phyloP scores from a whole-genome alignment of 2,329 filamentous ascomycete species.

The Periconia sp. region DNA sequence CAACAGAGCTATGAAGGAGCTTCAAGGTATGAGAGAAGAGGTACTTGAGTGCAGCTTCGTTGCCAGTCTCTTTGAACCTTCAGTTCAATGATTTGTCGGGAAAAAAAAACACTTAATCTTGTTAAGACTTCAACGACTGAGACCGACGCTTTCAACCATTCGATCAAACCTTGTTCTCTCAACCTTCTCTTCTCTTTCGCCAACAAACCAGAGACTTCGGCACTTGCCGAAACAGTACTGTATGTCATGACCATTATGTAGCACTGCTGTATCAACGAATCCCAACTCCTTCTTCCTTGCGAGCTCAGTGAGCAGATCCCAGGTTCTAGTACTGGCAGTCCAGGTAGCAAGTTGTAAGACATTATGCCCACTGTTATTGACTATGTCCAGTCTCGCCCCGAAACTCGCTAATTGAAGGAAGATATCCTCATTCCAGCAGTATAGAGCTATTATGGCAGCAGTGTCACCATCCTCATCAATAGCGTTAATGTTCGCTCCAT shows the following conservation, averaged over 20 bases:
- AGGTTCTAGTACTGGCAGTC: background rate
- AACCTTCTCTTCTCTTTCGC: background rate
- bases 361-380: background rate
- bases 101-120: no score
- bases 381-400: slow-evolving; percentile 1
- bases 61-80: no score
- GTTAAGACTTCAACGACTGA: background rate
- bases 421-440: slow-evolving; percentile 1
- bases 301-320: background rate
- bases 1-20: no score
- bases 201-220: background rate
- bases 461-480: background rate
- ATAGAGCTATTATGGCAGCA: slow-evolving; percentile 1
- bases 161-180: background rate
- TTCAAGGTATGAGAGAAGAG: no score
- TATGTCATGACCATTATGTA: slow-evolving; percentile 2
- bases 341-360: background rate
- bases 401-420: background rate
- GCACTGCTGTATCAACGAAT: background rate
- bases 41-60: no score
- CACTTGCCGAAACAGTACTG: background rate
- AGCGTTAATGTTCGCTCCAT: background rate
- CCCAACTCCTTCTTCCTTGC: background rate
- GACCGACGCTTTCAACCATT: background rate
- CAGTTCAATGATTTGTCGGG: no score